Percentiles rank a stretch among this genome's conserved stretches.
Conservation (phyloP, 305 asterid species). For the Coffea humblotiana region DNA sequence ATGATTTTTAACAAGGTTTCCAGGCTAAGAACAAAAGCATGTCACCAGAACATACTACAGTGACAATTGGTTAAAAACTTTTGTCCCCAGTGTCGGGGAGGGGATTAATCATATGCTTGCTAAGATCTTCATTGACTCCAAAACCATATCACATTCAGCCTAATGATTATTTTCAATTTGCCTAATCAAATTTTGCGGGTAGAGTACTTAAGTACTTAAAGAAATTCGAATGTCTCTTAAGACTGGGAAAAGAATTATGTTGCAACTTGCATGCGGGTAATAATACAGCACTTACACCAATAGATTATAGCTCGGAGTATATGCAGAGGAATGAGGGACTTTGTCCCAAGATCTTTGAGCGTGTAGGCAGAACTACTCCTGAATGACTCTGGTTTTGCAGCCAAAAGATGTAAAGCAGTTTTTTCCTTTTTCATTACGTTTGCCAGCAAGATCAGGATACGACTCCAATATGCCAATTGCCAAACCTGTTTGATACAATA, state of each 20-base stretch:
- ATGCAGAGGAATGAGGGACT: conserved; percentile 5
- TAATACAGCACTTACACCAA: conserved; percentile 4
- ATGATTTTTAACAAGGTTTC: too few species aligned
- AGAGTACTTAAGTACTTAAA: background rate
- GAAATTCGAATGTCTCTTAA: background rate
- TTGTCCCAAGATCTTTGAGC: conserved; percentile 13
- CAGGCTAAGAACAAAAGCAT: too few species aligned
- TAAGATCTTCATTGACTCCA: too few species aligned
- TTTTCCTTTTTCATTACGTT: too few species aligned
- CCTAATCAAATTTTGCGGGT: background rate
- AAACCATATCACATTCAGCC: too few species aligned
- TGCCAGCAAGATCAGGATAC: too few species aligned
- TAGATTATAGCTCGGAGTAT: conserved; percentile 13
- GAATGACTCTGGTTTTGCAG: background rate
- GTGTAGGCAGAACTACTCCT: conserved; percentile 14
- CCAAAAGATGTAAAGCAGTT: conserved; percentile 19
- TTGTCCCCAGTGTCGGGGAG: background rate
- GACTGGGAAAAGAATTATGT: background rate
- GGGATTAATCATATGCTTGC: too few species aligned
- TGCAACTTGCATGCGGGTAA: background rate
- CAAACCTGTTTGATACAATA: too few species aligned
- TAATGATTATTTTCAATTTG: background rate
- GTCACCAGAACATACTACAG: too few species aligned
- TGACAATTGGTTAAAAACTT: background rate
- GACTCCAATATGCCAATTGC: too few species aligned